Conservation (phyloP, 2,329 filamentous ascomycete genomes). For the Orbilia javanica region DNA sequence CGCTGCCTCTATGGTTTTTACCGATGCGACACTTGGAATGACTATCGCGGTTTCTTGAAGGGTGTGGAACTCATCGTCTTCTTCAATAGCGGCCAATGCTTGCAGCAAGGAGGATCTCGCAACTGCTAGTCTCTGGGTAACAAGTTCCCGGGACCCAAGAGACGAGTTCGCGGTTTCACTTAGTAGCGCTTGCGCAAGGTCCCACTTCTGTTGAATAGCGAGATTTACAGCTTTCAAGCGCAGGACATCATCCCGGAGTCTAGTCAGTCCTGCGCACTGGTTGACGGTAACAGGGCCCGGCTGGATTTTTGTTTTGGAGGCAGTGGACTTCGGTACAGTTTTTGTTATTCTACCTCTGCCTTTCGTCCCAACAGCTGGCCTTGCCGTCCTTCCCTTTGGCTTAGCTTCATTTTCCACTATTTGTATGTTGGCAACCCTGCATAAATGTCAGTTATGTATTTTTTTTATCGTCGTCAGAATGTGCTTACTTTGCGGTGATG, state of each 20-base stretch:
- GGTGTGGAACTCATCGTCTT: slow-evolving; percentile 87
- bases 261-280: slow-evolving; percentile 64
- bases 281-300: slow-evolving; percentile 60
- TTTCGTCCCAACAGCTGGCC: slow-evolving; percentile 60
- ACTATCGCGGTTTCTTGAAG: slow-evolving; percentile 79
- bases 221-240: slow-evolving; percentile 69
- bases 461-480: background rate
- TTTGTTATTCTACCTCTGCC: slow-evolving; percentile 57
- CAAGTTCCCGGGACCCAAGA: slow-evolving; percentile 65
- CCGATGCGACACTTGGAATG: slow-evolving; percentile 65
- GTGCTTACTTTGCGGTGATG: slow-evolving; percentile 67
- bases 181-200: slow-evolving; percentile 72
- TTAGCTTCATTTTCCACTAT: slow-evolving; percentile 60
- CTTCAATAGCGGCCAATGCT: slow-evolving; percentile 78
- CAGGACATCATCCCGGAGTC: slow-evolving; percentile 68
- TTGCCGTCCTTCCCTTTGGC: slow-evolving; percentile 34
- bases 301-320: slow-evolving; percentile 60
- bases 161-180: slow-evolving; percentile 68
- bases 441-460: slow-evolving; percentile 59
- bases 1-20: slow-evolving; percentile 65
- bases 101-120: slow-evolving; percentile 77
- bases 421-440: slow-evolving; percentile 58
- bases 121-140: slow-evolving; percentile 72
- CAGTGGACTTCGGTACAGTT: slow-evolving; percentile 59
- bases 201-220: slow-evolving; percentile 69